These are phyloP conservation scores for Betula pendula DNA, from an alignment of 306 rosid species.

Conservation along the genomic window DNA sequence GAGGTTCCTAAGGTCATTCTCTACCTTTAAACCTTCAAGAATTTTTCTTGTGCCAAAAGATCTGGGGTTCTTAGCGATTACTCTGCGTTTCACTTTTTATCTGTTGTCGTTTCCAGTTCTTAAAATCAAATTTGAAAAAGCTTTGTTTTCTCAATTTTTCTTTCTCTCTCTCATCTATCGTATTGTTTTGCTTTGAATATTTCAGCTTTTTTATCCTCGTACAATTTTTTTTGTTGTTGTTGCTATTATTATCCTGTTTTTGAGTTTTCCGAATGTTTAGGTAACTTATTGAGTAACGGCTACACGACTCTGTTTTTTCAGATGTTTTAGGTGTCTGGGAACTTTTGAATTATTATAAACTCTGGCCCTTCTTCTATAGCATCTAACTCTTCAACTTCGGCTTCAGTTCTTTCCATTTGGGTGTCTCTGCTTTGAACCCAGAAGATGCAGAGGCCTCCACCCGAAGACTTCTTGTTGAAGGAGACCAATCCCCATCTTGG, in stretches of 20 bases:
- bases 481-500: slow-evolving; percentile 98
- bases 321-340: slow-evolving; percentile 54
- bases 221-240: slow-evolving; percentile 3
- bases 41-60: slow-evolving; percentile 17
- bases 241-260: slow-evolving; percentile 23
- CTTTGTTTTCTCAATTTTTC: not conserved
- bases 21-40: not conserved
- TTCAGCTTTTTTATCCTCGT: not conserved
- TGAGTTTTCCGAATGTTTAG: slow-evolving; percentile 49
- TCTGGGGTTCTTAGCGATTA: slow-evolving; percentile 27
- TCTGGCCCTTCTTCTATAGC: slow-evolving; percentile 9
- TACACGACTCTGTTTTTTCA: slow-evolving; percentile 51
- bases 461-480: slow-evolving; percentile 85
- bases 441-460: slow-evolving; percentile 92
- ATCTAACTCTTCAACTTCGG: slow-evolving; percentile 24
- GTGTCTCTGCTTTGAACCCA: slow-evolving; percentile 29
- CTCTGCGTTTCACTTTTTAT: slow-evolving; percentile 23
- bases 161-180: not conserved
- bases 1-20: slow-evolving; percentile 17
- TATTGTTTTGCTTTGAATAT: not conserved
- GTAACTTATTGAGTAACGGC: slow-evolving; percentile 50
- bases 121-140: not conserved
- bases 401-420: slow-evolving; percentile 30
- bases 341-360: slow-evolving; percentile 44
- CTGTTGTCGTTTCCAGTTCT: slow-evolving; percentile 30